These are phyloP conservation scores for Mycena filopes DNA, from an alignment of 768 basidiomycete genomes.

Conservation along the genomic window DNA sequence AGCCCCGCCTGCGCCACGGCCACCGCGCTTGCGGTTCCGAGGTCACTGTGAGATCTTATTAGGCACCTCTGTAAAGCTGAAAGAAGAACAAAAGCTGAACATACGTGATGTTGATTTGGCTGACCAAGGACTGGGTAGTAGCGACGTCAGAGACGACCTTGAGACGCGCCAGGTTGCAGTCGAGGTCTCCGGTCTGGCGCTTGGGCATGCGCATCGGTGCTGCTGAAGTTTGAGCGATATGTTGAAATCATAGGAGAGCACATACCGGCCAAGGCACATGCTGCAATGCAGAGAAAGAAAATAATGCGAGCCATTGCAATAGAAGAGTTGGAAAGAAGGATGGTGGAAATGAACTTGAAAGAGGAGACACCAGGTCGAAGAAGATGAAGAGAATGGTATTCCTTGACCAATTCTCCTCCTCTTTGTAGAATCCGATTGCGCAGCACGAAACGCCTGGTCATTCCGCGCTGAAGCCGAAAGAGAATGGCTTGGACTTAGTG, in stretches of 20 bases:
- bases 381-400: background rate
- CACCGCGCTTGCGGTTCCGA: slow-evolving; percentile 35
- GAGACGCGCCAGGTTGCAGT: slow-evolving; percentile 31
- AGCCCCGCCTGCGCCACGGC: slow-evolving; percentile 37
- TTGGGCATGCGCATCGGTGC: slow-evolving; percentile 10
- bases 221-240: background rate
- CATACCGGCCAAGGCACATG: slow-evolving; percentile 10
- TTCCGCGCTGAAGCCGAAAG: no score
- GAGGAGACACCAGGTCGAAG: slow-evolving; percentile 23
- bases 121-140: background rate
- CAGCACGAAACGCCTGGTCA: background rate
- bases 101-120: slow-evolving; percentile 24
- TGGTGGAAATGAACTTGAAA: background rate
- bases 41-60: slow-evolving; percentile 29
- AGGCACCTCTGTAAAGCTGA: no score
- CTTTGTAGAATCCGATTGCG: slow-evolving; percentile 7
- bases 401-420: background rate
- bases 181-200: slow-evolving; percentile 29
- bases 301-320: slow-evolving; percentile 21
- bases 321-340: background rate
- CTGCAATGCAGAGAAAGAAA: slow-evolving; percentile 5
- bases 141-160: slow-evolving; percentile 20
- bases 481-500: no score
- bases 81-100: background rate
- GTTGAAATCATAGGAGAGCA: background rate